Evolutionary conservation across 495 filamentous ascomycete species (phyloP), one percentile per base, ranked within the genome.

Genomic region (Xylaria longipes): DNA sequence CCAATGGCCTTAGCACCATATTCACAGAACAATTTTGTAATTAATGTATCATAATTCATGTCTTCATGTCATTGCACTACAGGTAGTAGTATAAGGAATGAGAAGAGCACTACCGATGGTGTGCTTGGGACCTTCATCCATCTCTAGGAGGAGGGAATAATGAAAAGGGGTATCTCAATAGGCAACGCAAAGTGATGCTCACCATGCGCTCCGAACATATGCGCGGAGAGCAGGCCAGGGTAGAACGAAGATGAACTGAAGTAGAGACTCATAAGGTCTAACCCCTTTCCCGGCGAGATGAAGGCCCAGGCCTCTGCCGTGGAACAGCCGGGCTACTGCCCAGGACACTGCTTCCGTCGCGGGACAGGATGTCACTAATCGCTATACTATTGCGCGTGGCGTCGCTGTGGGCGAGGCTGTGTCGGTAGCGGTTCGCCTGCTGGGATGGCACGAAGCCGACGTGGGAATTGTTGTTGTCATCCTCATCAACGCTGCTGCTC

Each of bases 371-470:
- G 50, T 83, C 82, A 54, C 82, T 83, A 57, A 89, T 77, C 71
- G 87, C 86, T 25, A 89, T 73, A 68, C 86, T 88, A 68, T 81
- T 81, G 60, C 86, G 77, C 46, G 80, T 81, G 8, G 79, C 80
- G 71, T 82, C 79, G 63, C 79, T 81, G 22, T 80, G 72, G 35
- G 81, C 78, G 58, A 83, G 75, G 61, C 80, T 82, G 46, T 62
- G 70, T 39, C 79, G 72, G 64, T 69, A 63, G n/a, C 71, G 70
- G 45, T 50, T 62, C 22, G 65, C 68, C 52, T 73, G 72, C 29
- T 76, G 72, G 60, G 57, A 14, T 57, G 72, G 76, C 11, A 76
- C 41, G 52, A 79, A 82, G 75, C 75, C 79, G 69, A 75, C 74
- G 68, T 73, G 73, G 69, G 69, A 66, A 20, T 37, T 50, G 22